Percentiles rank a stretch among this genome's conserved stretches.
phyloP scores from a whole-genome alignment of 2,329 filamentous ascomycete species.

The Fusarium hainanense region DNA sequence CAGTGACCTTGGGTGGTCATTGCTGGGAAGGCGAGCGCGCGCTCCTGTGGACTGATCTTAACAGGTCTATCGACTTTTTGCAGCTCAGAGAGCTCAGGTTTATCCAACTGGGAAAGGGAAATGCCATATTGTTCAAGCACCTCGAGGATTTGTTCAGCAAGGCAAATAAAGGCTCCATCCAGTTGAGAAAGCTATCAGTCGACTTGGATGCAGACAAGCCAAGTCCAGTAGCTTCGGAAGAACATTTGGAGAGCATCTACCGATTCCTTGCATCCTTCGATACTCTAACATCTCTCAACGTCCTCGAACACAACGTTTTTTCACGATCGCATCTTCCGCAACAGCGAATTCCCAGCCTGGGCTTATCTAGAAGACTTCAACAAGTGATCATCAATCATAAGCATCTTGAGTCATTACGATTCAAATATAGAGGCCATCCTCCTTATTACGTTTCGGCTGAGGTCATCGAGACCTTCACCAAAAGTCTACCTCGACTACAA shows the following conservation, averaged over 20 bases:
- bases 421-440: background rate
- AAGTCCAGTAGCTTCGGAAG: background rate
- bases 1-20: background rate
- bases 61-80: slow-evolving; percentile 7
- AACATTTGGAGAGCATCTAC: background rate
- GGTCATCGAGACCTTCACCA: accelerated
- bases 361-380: background rate
- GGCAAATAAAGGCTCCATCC: background rate
- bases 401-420: background rate
- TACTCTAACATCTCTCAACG: background rate
- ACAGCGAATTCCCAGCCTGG: background rate
- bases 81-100: background rate
- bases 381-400: background rate
- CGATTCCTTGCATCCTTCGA: slow-evolving; percentile 14
- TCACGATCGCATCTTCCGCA: accelerated
- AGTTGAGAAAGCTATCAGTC: background rate
- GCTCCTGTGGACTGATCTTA: accelerated
- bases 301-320: background rate
- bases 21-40: accelerated
- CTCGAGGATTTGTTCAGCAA: background rate
- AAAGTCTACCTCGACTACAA: background rate
- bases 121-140: background rate
- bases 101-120: accelerated
- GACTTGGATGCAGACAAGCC: background rate
- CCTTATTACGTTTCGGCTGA: background rate